Conservation (phyloP, 108 stramenopile genomes). For the Cyclotella choctawhatcheeana region DNA sequence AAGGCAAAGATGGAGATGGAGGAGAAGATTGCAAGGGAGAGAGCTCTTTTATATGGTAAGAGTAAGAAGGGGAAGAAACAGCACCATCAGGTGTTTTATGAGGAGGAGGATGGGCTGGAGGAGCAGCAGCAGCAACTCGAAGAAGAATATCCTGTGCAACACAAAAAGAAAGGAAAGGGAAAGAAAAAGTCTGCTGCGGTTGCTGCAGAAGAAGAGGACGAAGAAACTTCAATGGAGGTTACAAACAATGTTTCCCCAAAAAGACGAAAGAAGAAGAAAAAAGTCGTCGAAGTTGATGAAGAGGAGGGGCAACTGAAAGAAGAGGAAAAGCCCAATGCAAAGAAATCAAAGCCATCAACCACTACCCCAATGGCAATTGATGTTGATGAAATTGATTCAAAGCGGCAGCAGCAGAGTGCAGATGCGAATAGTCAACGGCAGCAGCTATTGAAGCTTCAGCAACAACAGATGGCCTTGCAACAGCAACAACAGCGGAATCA, state of each 20-base stretch:
- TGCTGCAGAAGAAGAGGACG: conserved; percentile 14
- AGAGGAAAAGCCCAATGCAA: conserved; percentile 19
- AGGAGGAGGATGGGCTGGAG: not conserved
- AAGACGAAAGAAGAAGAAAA: conserved; percentile 54
- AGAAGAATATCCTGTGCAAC: not conserved
- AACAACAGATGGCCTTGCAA: conserved; percentile 25
- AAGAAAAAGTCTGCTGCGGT: conserved; percentile 10
- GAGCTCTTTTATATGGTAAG: conserved; percentile 12
- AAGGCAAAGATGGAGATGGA: conserved; percentile 71
- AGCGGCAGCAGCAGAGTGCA: conserved; percentile 9
- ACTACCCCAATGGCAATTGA: conserved; percentile 16
- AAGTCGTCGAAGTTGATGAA: conserved; percentile 41
- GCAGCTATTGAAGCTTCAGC: conserved; percentile 38
- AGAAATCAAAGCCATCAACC: not conserved
- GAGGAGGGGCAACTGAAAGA: conserved; percentile 40
- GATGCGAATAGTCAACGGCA: conserved; percentile 33
- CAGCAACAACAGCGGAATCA: conserved; percentile 9
- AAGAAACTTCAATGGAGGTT: not conserved
- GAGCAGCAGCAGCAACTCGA: not conserved
- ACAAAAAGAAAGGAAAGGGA: conserved; percentile 21
- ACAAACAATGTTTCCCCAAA: conserved; percentile 37
- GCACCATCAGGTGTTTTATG: conserved; percentile 7
- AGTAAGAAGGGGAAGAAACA: conserved; percentile 16
- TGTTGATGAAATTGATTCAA: conserved; percentile 25
- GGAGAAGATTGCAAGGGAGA: conserved; percentile 20